phyloP scores from a whole-genome alignment of 768 basidiomycete species.

The Symmetrospora coprosmae region DNA sequence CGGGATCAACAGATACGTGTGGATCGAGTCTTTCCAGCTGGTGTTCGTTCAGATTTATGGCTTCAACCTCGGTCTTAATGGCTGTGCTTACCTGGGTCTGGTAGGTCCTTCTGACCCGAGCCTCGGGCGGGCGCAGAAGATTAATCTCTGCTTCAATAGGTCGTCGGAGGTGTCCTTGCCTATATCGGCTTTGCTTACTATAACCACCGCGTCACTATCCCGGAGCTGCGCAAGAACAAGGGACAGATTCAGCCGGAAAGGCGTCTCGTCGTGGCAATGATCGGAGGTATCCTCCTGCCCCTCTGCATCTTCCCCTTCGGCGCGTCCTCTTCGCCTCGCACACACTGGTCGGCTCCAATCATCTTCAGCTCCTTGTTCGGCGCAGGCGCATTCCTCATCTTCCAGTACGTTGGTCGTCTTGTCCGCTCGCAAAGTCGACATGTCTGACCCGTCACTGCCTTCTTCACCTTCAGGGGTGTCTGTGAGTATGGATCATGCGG shows the following conservation, averaged over 20 bases:
- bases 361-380: conserved; percentile 21
- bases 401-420: conserved; percentile 8
- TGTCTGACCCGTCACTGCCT: background rate
- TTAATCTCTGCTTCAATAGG: too few relatives aligned
- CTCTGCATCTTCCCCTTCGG: conserved; percentile 19
- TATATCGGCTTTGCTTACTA: conserved; percentile 19
- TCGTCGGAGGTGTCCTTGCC: conserved; percentile 11
- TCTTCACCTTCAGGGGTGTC: too few relatives aligned
- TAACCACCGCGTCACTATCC: conserved; percentile 12
- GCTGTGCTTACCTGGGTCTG: conserved; percentile 12
- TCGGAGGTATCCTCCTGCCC: conserved; percentile 13
- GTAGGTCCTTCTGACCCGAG: background rate
- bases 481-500: background rate
- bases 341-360: conserved; percentile 19
- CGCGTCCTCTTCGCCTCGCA: conserved; percentile 6
- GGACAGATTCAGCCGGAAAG: conserved; percentile 6
- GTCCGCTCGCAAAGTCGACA: background rate
- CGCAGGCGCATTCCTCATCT: conserved; percentile 21
- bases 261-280: conserved; percentile 7
- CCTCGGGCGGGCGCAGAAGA: too few relatives aligned
- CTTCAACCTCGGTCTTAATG: conserved; percentile 25
- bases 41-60: conserved; percentile 23
- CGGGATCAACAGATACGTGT: background rate
- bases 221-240: background rate
- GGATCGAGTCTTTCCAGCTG: conserved; percentile 20